phyloP scores from a whole-genome alignment of 2,329 filamentous ascomycete species.

The Dactylonectria macrodidyma region DNA sequence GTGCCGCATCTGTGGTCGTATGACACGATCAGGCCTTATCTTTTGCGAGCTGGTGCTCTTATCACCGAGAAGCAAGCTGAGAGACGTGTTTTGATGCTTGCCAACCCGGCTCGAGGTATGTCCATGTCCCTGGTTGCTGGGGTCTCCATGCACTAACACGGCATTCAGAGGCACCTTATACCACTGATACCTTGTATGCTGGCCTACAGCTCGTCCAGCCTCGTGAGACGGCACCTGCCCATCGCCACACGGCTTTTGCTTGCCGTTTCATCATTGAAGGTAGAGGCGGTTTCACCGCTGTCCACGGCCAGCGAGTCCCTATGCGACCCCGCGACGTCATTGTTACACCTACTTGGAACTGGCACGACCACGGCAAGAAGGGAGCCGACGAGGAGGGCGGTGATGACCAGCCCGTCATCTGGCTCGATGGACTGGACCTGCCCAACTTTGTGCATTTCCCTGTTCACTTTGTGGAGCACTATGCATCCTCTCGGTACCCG shows the following conservation, averaged over 20 bases:
- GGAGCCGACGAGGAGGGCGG: constrained; percentile 52
- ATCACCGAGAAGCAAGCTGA: constrained; percentile 58
- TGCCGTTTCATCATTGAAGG: constrained; percentile 71
- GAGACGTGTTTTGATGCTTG: constrained; percentile 58
- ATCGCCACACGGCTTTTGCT: constrained; percentile 69
- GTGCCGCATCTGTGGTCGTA: constrained; percentile 58
- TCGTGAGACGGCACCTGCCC: constrained; percentile 68
- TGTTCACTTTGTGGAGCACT: constrained; percentile 69
- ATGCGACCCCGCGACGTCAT: constrained; percentile 69
- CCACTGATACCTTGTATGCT: constrained; percentile 71
- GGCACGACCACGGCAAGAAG: constrained; percentile 73
- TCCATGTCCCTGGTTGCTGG: background rate
- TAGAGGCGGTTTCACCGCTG: constrained; percentile 66
- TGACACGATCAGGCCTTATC: constrained; percentile 50
- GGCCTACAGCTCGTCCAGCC: constrained; percentile 71
- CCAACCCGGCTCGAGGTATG: constrained; percentile 61
- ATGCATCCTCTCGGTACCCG: constrained; percentile 61
- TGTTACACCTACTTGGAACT: constrained; percentile 72
- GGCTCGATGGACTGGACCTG: constrained; percentile 70
- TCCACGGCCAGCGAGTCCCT: constrained; percentile 66
- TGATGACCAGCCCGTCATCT: constrained; percentile 62
- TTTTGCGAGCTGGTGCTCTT: constrained; percentile 51
- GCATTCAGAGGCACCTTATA: constrained; percentile 59
- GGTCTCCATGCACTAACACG: background rate
- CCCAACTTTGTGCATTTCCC: constrained; percentile 65